A percentile compares a stretch with the other conserved stretches of the same genome.
These are phyloP conservation scores for Combretum micranthum DNA, from an alignment of 345 rosid species.

Conservation along the genomic window DNA sequence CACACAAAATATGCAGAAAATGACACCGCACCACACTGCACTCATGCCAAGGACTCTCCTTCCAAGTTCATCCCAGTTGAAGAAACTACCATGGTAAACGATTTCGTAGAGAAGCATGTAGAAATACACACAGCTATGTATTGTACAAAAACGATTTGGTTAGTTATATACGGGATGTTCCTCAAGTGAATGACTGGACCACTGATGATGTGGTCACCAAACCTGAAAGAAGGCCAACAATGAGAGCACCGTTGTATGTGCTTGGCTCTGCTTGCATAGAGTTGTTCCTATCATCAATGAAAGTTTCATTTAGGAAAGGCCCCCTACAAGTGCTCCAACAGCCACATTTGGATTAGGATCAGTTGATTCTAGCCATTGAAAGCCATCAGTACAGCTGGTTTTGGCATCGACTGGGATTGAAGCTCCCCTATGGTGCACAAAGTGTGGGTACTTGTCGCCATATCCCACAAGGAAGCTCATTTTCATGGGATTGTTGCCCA, in stretches of 20 bases:
- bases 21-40: too few relatives aligned
- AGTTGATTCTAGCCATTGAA: slow-evolving; percentile 58
- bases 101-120: neutral
- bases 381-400: slow-evolving; percentile 69
- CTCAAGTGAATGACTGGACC: slow-evolving; percentile 45
- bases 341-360: slow-evolving; percentile 85
- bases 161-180: slow-evolving; percentile 8
- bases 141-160: slow-evolving; percentile 10
- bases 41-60: too few relatives aligned
- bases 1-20: too few relatives aligned
- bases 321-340: slow-evolving; percentile 92
- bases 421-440: slow-evolving; percentile 95
- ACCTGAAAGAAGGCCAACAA: slow-evolving; percentile 87
- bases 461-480: slow-evolving; percentile 92
- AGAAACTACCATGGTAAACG: too few relatives aligned
- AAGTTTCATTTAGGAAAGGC: slow-evolving; percentile 82
- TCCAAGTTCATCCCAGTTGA: too few relatives aligned
- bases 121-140: slow-evolving; percentile 10
- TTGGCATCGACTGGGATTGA: slow-evolving; percentile 74
- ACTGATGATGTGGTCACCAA: slow-evolving; percentile 86
- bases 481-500: slow-evolving; percentile 72
- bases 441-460: slow-evolving; percentile 73
- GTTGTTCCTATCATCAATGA: slow-evolving; percentile 59
- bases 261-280: slow-evolving; percentile 80
- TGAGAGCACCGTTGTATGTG: slow-evolving; percentile 79